Evolutionary conservation across 140 eudicot species (phyloP), one percentile per base, ranked within the genome.

Genomic region (Senecio squalidus): DNA sequence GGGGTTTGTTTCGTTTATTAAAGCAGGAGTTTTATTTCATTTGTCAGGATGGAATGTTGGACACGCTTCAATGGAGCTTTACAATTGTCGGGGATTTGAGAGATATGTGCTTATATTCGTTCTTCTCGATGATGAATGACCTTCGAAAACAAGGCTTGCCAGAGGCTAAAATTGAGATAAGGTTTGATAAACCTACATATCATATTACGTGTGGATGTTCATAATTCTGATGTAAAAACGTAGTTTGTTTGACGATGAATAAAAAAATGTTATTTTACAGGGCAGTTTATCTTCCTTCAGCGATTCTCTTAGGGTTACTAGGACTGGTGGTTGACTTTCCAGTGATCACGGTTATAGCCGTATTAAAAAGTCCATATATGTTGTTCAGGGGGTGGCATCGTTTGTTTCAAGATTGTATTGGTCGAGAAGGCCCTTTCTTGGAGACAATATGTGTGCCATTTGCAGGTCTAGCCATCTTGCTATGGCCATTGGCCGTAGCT

Each of bases 391-490:
- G 98, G 9, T 90, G 95, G 95, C 85, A 70, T 41, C 94, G 98
- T 27, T 67, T 90, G 63, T 79, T 90, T 76, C 95, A 90, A 24
- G 98, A 90, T 62, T 82, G 89, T 47, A 78, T 90, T 50, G 98
- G 98, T 6, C 83, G 98, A 15, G 98, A 90, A 59, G 98, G 98
- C 34, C 98, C 98, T 18, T 90, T 90, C 73, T 71, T 90, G 82
- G 98, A 90, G 59, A 78, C 98, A 6, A 83, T 86, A 47, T 90
- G 98, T 74, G 98, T 90, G 31, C 98, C 98, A 14, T 80, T 90
- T 69, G 98, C 95, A 9, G 98, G 95, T 56, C 79, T 90, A 62
- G 98, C 98, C 46, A 90, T 90, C 67, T 67, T 90, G 70, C 74
- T 90, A 21, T 90, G 98, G 98, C 98, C 98, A 50, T 77, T 86